Conservation (phyloP, 1,284 basidiomycete genomes). For the Trametes hirsuta region DNA sequence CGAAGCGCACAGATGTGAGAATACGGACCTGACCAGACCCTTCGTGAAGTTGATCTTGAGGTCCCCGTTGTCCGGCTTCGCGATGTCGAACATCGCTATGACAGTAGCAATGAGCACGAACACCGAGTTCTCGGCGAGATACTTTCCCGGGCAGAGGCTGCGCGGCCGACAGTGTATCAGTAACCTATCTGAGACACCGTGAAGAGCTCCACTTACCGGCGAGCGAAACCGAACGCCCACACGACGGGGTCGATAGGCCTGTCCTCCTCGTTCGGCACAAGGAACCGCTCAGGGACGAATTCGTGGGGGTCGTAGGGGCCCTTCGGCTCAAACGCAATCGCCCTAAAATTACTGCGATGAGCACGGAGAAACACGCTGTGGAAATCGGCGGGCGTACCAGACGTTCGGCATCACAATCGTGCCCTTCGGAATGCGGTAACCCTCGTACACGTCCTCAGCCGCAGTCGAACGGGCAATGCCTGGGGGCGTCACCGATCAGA, state of each 20-base stretch:
- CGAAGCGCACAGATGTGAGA: neutral
- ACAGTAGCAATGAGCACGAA: slow-evolving; percentile 30
- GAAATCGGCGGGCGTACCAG: slow-evolving; percentile 7
- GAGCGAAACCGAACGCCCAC: slow-evolving; percentile 27
- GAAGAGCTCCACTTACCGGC: slow-evolving; percentile 10
- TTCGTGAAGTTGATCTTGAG: slow-evolving; percentile 11
- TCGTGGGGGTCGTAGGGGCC: slow-evolving; percentile 26
- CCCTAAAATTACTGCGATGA: slow-evolving; percentile 14
- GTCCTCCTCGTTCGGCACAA: slow-evolving; percentile 10
- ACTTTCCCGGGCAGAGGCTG: slow-evolving; percentile 32
- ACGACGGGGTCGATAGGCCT: slow-evolving; percentile 14
- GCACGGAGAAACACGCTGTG: neutral
- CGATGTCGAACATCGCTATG: slow-evolving; percentile 29
- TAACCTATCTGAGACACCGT: no score
- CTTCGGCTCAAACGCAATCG: slow-evolving; percentile 27
- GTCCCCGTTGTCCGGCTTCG: slow-evolving; percentile 9
- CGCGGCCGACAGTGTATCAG: no score
- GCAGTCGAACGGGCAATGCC: slow-evolving; percentile 19
- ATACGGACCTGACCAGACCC: slow-evolving; percentile 22
- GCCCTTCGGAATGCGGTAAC: slow-evolving; percentile 23
- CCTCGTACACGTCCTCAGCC: slow-evolving; percentile 22
- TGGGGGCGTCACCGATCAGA: neutral
- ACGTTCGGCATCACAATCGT: slow-evolving; percentile 25
- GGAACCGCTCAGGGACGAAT: slow-evolving; percentile 34
- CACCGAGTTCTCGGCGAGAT: slow-evolving; percentile 30